Percentiles rank a stretch among this genome's conserved stretches.
Evolutionary conservation across 1,284 basidiomycete species (phyloP).

Genomic region (Irpex rosettiformis): DNA sequence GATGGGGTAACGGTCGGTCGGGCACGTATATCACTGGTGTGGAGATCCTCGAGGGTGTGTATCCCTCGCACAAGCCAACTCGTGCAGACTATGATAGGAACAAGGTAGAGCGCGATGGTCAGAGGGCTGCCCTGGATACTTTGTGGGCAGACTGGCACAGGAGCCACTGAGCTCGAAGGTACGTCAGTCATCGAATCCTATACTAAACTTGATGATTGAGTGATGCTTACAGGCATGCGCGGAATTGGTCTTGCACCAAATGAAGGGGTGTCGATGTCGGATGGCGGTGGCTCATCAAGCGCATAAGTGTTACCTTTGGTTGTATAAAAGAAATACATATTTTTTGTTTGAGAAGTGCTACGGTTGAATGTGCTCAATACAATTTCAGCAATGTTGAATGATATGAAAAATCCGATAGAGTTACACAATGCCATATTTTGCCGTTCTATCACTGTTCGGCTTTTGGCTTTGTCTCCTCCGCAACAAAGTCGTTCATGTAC

Average conservation of each 20-base stretch:
- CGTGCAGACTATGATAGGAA: not conserved
- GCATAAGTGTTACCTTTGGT: too few species aligned
- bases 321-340: too few species aligned
- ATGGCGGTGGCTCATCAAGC: too few species aligned
- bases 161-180: not conserved
- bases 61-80: not conserved
- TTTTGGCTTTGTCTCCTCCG: conserved; percentile 15
- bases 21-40: not conserved
- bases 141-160: not conserved
- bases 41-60: not conserved
- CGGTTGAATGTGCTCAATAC: too few species aligned
- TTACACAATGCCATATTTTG: too few species aligned
- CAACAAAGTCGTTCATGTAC: conserved; percentile 58
- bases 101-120: not conserved
- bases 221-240: too few species aligned
- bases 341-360: too few species aligned
- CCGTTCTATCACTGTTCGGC: not conserved
- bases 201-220: not conserved
- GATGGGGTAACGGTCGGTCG: not conserved
- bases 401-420: too few species aligned
- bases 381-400: not conserved
- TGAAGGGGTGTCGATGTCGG: too few species aligned
- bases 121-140: not conserved
- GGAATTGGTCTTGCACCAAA: too few species aligned
- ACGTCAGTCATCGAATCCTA: not conserved